Base-by-base conservation (phyloP, 2,329 filamentous ascomycete species). In the Fusarium sp. region DNA sequence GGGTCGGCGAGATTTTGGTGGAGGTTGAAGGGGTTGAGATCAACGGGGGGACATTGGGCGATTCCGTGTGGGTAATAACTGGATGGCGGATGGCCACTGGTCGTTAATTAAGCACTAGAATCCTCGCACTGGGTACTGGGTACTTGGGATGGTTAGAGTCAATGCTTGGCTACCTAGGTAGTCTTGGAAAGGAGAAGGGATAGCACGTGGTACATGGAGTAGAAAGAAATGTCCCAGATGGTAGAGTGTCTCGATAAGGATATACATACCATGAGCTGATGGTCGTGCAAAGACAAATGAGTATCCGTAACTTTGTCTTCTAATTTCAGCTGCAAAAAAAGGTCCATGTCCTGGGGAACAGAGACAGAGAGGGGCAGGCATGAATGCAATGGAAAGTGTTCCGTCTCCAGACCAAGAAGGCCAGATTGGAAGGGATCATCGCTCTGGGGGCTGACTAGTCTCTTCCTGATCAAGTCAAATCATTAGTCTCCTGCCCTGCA, bases 1-100 rank as follows among this genome's bases (percentile, higher is more conserved):
- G 62, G 62, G 73, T 71, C 69, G 73, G 72, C 70, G 66, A 74
- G 60, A 64, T 60, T 73, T 74, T 75, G 73, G 73, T 74, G 73
- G 73, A 74, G 73, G 73, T 74, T 70, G 72, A 73, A 74, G 67
- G 62, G 73, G 73, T 74, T 74, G 71, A 74, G 71, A 74, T 71
- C 70, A 73, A 74, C 65, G 71, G 71, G 71, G 72, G 72, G 69
- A 74, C 71, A 70, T 68, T 75, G 73, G 73, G 68, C 72, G 73
- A 72, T 70, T 75, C 72, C 66, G 65, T 69, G 73, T 75, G 73
- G 73, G 63, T 75, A 74, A 70, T 74, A 74, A 74, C 70, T 65
- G 63, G 58, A 60, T 44, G 57, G 58, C 21, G 31, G 61, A 49
- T 58, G 65, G 57, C 53, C 31, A 57, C 59, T 59, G 42, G 44